Percentiles rank a stretch among this genome's conserved stretches.
phyloP scores from a whole-genome alignment of 805 yeast genomes.

The Candida krabiensis region DNA sequence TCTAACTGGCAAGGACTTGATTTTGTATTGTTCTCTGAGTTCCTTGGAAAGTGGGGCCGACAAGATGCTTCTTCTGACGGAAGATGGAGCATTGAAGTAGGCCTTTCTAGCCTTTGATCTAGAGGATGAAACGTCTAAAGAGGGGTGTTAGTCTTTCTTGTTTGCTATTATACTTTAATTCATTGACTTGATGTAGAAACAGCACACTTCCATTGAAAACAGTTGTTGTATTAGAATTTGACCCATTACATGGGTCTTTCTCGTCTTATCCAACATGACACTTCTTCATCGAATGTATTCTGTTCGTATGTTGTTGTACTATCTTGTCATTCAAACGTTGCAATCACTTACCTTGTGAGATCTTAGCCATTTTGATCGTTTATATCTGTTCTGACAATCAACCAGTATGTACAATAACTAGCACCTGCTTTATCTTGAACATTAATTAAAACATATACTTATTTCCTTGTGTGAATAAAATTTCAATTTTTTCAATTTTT shows the following conservation, averaged over 20 bases:
- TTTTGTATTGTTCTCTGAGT: constrained; percentile 95
- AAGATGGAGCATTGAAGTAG: constrained; percentile 97
- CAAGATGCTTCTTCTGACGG: constrained; percentile 89
- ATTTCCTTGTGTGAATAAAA: too few species aligned
- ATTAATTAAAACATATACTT: not conserved
- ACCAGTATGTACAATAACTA: not conserved
- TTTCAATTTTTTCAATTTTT: too few species aligned
- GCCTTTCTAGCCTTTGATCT: constrained; percentile 99
- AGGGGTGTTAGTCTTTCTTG: constrained; percentile 31
- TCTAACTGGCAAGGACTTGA: constrained; percentile 96
- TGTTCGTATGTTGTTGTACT: not conserved
- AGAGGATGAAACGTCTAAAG: constrained; percentile 93
- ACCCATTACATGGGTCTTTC: too few species aligned
- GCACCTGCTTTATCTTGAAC: not conserved
- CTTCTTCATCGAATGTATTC: too few species aligned
- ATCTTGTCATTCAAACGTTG: not conserved
- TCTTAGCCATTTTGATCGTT: constrained; percentile 33
- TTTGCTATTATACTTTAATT: constrained; percentile 1
- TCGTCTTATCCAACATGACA: too few species aligned
- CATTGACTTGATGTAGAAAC: too few species aligned
- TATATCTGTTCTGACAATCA: too few species aligned
- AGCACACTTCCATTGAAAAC: too few species aligned
- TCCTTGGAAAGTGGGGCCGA: constrained; percentile 99
- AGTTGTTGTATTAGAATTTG: too few species aligned
- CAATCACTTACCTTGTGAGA: constrained; percentile 33